Conservation (phyloP, 495 filamentous ascomycete genomes). For the Apodospora peruviana region DNA sequence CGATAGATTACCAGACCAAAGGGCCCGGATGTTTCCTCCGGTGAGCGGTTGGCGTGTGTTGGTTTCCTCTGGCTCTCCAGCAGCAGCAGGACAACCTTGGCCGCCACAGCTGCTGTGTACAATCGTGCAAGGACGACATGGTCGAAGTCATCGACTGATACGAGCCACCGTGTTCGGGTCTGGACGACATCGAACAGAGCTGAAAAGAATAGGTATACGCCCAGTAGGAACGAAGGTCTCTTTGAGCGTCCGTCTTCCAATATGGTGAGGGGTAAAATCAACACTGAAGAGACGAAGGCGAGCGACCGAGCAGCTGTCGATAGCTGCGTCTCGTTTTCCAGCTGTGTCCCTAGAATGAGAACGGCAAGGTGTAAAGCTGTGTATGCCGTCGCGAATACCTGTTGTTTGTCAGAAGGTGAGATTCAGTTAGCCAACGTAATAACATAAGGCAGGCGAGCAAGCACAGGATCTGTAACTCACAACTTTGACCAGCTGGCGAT, state of each 20-base stretch:
- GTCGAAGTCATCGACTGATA: constrained; percentile 17
- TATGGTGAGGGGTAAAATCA: not conserved
- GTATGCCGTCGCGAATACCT: not conserved
- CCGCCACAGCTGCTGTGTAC: constrained; percentile 36
- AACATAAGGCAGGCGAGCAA: not conserved
- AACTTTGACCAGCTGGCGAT: not conserved
- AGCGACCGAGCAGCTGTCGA: not conserved
- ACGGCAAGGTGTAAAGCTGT: not conserved
- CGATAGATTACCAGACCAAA: not conserved
- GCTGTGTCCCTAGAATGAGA: not conserved
- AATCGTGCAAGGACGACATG: constrained; percentile 26
- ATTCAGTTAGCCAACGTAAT: no score
- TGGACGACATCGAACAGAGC: constrained; percentile 50
- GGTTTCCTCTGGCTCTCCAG: constrained; percentile 50
- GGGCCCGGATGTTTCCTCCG: constrained; percentile 41
- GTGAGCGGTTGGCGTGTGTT: constrained; percentile 16
- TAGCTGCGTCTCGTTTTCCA: not conserved
- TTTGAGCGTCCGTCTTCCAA: not conserved
- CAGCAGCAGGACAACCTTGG: constrained; percentile 42
- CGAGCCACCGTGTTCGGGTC: constrained; percentile 50
- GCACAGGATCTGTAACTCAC: not conserved
- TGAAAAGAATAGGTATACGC: constrained; percentile 51
- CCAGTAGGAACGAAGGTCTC: constrained; percentile 52
- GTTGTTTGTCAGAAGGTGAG: not conserved
- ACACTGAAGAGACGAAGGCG: not conserved